Base-by-base conservation (phyloP, 169 alveolate species). In the Cryptosporidium bovis region DNA sequence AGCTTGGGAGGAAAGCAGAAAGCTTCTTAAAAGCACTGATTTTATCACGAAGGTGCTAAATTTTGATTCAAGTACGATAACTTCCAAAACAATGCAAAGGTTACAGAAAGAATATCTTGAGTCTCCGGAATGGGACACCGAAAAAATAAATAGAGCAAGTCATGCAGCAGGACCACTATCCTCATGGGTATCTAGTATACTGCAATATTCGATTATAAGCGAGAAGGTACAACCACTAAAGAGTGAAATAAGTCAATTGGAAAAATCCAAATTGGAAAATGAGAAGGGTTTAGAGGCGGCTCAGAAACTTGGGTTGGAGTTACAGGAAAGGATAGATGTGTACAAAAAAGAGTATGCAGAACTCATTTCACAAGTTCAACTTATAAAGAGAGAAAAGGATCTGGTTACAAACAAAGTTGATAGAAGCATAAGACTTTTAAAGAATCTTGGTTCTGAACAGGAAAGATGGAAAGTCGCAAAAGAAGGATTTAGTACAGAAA, bases 81-180 rank as follows among this genome's bases (percentile, higher is more conserved):
- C 92, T 34, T 91, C 94, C n/a, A 90, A 84, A 51, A 95, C 97
- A 6, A 94, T 91, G 77, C 91, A 94, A 67, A 83, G 93, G 77
- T 89, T 94, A 55, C 90, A 90, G 64, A 82, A 93, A 33, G 93
- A 94, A 64, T 94, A 93, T 65, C 48, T 95, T 29, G 85, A 93
- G 27, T 90, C 94, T 15, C 93, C 94, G 33, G 98, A 95, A 55
- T 98, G 99, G 99, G 96, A 97, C 82, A 94, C 96, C 15, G 98
- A 93, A 24, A 92, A 93, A 83, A 97, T 98, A 44, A 92, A 91
- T 91, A 94, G 92, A 60, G 99, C 99, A 27, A 95, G 98, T 29
- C 92, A 95, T 89, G 99, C 99, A 5, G 99, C 99, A 7, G 99
- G 99, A 10, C 98, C 99, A n/a, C 77, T 97, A 65, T 98, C 99